These are phyloP conservation scores for Fusarium pseudoanthophilum DNA, from an alignment of 2,329 filamentous ascomycete species.

Conservation along the genomic window DNA sequence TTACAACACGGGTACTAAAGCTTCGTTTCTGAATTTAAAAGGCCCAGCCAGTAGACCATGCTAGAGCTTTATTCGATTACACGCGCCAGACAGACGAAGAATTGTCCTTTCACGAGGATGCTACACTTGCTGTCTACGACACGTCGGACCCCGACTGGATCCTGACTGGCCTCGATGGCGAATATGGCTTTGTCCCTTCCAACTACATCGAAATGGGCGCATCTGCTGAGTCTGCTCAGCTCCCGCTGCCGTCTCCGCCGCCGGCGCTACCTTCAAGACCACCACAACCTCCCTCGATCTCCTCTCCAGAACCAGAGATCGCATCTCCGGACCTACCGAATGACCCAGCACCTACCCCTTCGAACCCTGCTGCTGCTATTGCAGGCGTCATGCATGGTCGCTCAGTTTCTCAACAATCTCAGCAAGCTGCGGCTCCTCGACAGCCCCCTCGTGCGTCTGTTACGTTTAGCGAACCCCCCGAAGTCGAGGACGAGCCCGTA, in stretches of 20 bases:
- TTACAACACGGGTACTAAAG: constrained; percentile 2
- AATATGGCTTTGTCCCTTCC: constrained; percentile 93
- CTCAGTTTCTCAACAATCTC: constrained; percentile 48
- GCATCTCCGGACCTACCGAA: constrained; percentile 48
- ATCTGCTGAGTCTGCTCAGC: constrained; percentile 55
- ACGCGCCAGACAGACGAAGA: constrained; percentile 97
- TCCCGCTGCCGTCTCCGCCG: constrained; percentile 50
- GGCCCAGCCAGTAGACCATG: constrained; percentile 74
- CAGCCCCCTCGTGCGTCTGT: constrained; percentile 44
- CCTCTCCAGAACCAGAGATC: constrained; percentile 30
- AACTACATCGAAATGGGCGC: constrained; percentile 89
- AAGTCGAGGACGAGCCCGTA: constrained; percentile 47
- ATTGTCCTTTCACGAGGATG: constrained; percentile 92
- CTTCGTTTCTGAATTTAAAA: constrained; percentile 3
- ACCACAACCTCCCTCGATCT: constrained; percentile 44
- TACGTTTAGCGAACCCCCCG: constrained; percentile 42
- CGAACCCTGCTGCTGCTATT: constrained; percentile 64
- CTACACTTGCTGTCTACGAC: constrained; percentile 85
- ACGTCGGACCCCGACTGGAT: constrained; percentile 96
- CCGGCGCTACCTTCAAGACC: constrained; percentile 60
- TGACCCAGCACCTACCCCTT: constrained; percentile 39
- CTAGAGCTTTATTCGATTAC: constrained; percentile 98
- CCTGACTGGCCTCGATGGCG: constrained; percentile 82
- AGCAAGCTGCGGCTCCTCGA: constrained; percentile 37
- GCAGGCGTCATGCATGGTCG: constrained; percentile 66